A percentile compares a stretch with the other conserved stretches of the same genome.
Conservation (phyloP, 2,329 filamentous ascomycete species). For the Claviceps pusilla region DNA sequence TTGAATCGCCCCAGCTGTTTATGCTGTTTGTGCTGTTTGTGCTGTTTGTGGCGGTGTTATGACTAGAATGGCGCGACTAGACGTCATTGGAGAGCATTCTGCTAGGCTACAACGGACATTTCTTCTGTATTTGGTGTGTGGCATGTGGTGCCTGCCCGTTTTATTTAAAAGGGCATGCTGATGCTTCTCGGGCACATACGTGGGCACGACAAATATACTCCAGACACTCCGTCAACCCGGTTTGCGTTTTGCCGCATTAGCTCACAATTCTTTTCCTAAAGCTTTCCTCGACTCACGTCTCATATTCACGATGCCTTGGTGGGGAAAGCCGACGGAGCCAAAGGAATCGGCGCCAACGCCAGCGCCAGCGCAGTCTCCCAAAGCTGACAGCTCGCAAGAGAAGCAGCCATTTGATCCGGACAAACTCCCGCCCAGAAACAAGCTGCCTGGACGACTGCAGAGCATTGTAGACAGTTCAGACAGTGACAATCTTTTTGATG, state of each 20-base stretch:
- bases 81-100: neutral
- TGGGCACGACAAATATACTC: neutral
- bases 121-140: too few species aligned
- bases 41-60: neutral
- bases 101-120: too few species aligned
- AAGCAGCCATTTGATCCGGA: slow-evolving; percentile 26
- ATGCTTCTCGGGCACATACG: neutral
- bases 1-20: neutral
- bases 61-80: neutral
- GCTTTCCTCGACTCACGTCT: neutral
- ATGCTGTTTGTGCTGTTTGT: too few species aligned
- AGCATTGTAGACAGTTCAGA: slow-evolving; percentile 43
- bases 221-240: neutral
- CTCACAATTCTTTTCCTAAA: neutral
- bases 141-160: too few species aligned
- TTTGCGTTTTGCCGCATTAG: neutral
- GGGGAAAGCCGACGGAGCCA: slow-evolving; percentile 23
- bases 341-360: slow-evolving; percentile 13
- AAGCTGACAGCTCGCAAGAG: slow-evolving; percentile 6
- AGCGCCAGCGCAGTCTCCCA: slow-evolving; percentile 8
- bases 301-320: slow-evolving; percentile 25
- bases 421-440: slow-evolving; percentile 32
- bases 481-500: slow-evolving; percentile 57
- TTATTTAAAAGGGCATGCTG: too few species aligned
- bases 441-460: slow-evolving; percentile 41